Conservation (phyloP, 2,329 filamentous ascomycete species). For the Aureobasidium sp. region DNA sequence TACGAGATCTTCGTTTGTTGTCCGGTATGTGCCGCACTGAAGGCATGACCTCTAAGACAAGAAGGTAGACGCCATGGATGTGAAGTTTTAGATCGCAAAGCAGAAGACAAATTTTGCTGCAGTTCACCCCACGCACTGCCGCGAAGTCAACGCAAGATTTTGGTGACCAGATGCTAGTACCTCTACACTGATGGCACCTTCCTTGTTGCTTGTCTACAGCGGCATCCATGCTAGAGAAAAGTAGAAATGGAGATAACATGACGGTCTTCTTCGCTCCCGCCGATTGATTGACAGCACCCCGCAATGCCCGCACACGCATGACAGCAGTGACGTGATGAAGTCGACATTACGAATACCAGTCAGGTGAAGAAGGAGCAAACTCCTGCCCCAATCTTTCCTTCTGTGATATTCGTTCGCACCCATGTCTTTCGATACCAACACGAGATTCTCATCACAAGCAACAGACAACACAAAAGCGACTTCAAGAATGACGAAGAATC, state of each 20-base stretch:
- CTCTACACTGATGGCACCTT: not conserved
- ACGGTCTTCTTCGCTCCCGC: not conserved
- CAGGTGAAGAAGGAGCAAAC: not conserved
- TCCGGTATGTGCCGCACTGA: slow-evolving; percentile 1
- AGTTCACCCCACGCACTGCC: not conserved
- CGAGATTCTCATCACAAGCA: not conserved
- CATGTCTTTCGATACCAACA: slow-evolving; percentile 1
- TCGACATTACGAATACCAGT: not conserved
- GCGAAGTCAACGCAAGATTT: not conserved
- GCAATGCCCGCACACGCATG: not conserved
- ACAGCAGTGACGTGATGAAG: slow-evolving; percentile 1
- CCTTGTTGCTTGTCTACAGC: no score
- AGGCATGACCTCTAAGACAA: not conserved
- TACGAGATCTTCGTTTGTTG: not conserved
- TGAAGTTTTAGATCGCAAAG: not conserved
- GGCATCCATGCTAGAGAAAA: not conserved
- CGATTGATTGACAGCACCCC: not conserved
- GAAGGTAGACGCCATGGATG: not conserved
- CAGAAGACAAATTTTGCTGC: not conserved
- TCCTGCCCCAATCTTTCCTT: not conserved
- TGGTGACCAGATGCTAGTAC: no score
- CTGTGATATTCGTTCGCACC: not conserved
- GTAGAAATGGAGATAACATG: not conserved
- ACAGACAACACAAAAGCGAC: not conserved
- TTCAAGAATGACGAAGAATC: slow-evolving; percentile 27